These are phyloP conservation scores for Fonsecaea erecta DNA, from an alignment of 2,329 filamentous ascomycete species.

Conservation along the genomic window DNA sequence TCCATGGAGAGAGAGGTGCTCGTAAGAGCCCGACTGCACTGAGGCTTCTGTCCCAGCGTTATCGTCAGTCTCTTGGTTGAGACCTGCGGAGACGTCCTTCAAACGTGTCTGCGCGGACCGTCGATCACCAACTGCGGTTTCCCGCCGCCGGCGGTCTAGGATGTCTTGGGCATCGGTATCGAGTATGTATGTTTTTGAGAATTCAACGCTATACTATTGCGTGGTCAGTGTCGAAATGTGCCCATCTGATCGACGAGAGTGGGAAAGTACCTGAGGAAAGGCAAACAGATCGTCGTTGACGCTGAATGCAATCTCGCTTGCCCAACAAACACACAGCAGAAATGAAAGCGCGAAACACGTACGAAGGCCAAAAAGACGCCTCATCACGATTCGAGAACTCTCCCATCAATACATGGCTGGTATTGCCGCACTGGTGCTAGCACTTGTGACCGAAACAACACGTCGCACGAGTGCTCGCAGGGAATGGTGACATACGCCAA, in stretches of 20 bases:
- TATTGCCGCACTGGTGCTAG: neutral
- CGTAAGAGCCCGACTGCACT: conserved; percentile 42
- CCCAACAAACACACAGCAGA: conserved; percentile 35
- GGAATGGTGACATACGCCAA: neutral
- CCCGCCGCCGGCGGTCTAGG: conserved; percentile 15
- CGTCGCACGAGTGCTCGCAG: neutral
- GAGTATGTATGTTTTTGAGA: conserved; percentile 65
- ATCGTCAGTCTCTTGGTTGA: conserved; percentile 38
- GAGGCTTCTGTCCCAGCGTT: conserved; percentile 24
- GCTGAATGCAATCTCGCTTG: conserved; percentile 70
- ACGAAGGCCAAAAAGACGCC: neutral
- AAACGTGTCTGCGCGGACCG: neutral
- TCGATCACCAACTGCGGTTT: neutral
- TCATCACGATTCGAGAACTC: neutral
- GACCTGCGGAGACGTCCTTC: conserved; percentile 22
- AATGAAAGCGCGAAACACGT: neutral
- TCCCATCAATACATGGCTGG: neutral
- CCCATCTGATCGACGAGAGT: neutral
- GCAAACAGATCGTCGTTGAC: conserved; percentile 87
- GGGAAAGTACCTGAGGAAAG: conserved; percentile 73
- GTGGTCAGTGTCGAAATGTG: conserved; percentile 13
- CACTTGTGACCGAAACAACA: neutral
- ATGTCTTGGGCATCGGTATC: conserved; percentile 30
- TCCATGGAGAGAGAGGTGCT: conserved; percentile 72
- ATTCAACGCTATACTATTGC: conserved; percentile 77